Percentiles rank a stretch among this genome's conserved stretches.
These are phyloP conservation scores for Solanum tacnaense DNA, from an alignment of 257 asterid species.

Conservation along the genomic window DNA sequence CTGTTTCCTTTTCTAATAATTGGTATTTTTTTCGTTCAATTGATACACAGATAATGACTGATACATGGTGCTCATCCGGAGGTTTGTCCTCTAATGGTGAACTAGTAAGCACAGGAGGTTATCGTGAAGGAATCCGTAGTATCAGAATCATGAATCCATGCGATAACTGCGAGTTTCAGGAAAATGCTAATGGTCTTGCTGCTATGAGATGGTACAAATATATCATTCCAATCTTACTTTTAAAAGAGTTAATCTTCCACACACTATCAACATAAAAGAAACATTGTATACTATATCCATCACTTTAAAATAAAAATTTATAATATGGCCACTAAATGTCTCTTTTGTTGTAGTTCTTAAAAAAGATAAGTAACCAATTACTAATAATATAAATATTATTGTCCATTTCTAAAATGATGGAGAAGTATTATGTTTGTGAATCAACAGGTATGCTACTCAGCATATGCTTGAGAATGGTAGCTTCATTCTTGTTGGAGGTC, in stretches of 20 bases:
- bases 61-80: slow-evolving; percentile 99
- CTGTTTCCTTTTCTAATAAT: not conserved
- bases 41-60: slow-evolving; percentile 26
- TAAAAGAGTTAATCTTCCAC: not conserved
- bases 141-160: slow-evolving; percentile 35
- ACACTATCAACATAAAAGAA: not conserved
- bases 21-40: not conserved
- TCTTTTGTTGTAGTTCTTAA: not conserved
- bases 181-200: slow-evolving; percentile 32
- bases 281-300: not conserved
- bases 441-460: slow-evolving; percentile 47
- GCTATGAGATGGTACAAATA: slow-evolving; percentile 43
- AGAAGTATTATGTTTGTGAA: not conserved
- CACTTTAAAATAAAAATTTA: no score
- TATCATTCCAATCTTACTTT: not conserved
- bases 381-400: not conserved
- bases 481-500: slow-evolving; percentile 56
- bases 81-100: slow-evolving; percentile 45
- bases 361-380: not conserved
- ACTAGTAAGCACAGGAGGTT: slow-evolving; percentile 68
- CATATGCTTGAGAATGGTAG: slow-evolving; percentile 49
- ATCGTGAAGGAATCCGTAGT: slow-evolving; percentile 38
- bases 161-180: slow-evolving; percentile 29
- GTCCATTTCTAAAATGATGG: not conserved
- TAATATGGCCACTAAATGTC: not conserved